phyloP scores from a whole-genome alignment of 164 flowering plant species.

The Magnolia kwangsiensis region DNA sequence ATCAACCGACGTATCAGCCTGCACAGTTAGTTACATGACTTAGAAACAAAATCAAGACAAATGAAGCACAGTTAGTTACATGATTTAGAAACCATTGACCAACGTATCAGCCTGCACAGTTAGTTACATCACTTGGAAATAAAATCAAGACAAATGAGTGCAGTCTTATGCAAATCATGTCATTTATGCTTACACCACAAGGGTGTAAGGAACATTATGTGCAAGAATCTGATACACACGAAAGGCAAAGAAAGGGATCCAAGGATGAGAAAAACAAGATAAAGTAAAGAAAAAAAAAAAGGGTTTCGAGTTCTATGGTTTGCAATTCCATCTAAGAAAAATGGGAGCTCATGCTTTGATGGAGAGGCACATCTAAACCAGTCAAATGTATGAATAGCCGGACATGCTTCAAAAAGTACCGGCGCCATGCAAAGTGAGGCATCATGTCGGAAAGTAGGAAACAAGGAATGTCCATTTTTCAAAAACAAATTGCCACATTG shows the following conservation, averaged over 20 bases:
- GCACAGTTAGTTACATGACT: constrained; percentile 21
- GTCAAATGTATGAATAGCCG: background rate
- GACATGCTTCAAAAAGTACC: background rate
- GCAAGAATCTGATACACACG: background rate
- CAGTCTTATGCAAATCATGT: too few relatives aligned
- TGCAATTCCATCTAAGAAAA: too few relatives aligned
- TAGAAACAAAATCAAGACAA: constrained; percentile 1
- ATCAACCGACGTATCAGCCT: constrained; percentile 66
- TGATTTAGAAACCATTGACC: constrained; percentile 47
- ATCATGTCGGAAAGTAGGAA: background rate
- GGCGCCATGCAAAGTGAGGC: background rate
- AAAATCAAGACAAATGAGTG: background rate
- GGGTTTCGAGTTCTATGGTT: too few relatives aligned
- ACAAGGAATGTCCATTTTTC: background rate
- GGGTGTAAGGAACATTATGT: background rate
- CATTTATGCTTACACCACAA: too few relatives aligned
- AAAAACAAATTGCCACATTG: too few relatives aligned
- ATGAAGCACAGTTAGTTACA: too few relatives aligned
- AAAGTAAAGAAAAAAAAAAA: too few relatives aligned
- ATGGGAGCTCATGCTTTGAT: too few relatives aligned
- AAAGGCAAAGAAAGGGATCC: background rate
- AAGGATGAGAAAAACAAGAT: background rate
- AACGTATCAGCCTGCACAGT: constrained; percentile 55
- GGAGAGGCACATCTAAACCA: too few relatives aligned
- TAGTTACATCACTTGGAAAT: constrained; percentile 3